A percentile compares a stretch with the other conserved stretches of the same genome.
Conservation (phyloP, 257 asterid species). For the Ophiorrhiza pumila region DNA sequence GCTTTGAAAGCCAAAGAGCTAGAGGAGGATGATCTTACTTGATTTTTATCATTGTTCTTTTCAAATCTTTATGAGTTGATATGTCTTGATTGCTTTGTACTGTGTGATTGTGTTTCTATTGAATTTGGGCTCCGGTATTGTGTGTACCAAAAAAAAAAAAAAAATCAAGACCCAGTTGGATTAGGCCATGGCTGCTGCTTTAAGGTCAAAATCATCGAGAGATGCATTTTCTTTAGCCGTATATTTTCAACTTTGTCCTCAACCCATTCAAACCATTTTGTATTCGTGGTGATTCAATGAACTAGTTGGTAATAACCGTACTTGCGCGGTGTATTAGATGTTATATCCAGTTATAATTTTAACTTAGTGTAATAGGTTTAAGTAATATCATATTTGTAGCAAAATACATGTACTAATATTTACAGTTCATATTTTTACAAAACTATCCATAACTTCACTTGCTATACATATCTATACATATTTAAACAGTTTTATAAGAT, state of each 20-base stretch:
- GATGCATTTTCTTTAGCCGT: slow-evolving; percentile 58
- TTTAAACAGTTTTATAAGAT: no score
- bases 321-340: no score
- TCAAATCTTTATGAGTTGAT: slow-evolving; percentile 6
- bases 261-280: slow-evolving; percentile 53
- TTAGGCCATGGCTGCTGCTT: slow-evolving; percentile 68
- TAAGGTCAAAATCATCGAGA: slow-evolving; percentile 81
- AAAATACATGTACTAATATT: no score
- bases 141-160: no score
- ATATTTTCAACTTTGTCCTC: slow-evolving; percentile 37
- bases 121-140: not conserved
- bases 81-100: slow-evolving; percentile 6
- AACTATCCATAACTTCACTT: no score
- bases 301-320: slow-evolving; percentile 21
- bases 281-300: slow-evolving; percentile 42
- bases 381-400: no score
- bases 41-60: slow-evolving; percentile 23
- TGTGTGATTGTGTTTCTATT: slow-evolving; percentile 6
- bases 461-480: no score
- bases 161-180: not conserved
- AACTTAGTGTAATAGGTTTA: no score
- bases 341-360: no score
- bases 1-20: slow-evolving; percentile 87
- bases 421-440: no score
- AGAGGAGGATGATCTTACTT: slow-evolving; percentile 94